Percentiles rank a stretch among this genome's conserved stretches.
Evolutionary conservation across 345 rosid species (phyloP).

Genomic region (Tarenaya hassleriana): DNA sequence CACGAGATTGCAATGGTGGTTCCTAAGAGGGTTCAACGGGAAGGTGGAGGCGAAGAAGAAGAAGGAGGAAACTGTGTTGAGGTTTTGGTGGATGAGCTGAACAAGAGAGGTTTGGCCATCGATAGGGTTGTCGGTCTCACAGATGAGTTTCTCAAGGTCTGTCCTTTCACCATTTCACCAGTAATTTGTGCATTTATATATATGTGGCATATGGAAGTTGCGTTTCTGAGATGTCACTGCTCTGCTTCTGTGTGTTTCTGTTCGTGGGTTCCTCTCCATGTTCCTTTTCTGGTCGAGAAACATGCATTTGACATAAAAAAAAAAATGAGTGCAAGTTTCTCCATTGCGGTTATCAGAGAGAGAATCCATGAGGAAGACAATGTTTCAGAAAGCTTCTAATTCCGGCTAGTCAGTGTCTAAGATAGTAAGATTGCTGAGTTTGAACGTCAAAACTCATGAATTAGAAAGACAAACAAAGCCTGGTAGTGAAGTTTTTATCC

Average conservation of each 20-base stretch:
- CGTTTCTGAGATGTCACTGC: background rate
- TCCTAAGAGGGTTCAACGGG: constrained; percentile 38
- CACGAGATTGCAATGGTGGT: constrained; percentile 78
- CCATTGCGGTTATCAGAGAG: background rate
- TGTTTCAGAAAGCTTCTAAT: constrained; percentile 3
- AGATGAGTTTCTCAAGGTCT: constrained; percentile 73
- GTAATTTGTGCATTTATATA: constrained; percentile 10
- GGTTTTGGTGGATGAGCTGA: constrained; percentile 52
- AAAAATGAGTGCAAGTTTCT: background rate
- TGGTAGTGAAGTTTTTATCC: background rate
- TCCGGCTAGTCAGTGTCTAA: background rate
- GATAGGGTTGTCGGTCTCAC: constrained; percentile 63
- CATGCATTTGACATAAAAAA: background rate
- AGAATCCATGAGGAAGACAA: background rate
- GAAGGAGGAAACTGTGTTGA: constrained; percentile 59
- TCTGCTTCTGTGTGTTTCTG: background rate
- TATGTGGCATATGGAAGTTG: background rate
- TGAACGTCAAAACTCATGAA: background rate
- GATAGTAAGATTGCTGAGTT: background rate
- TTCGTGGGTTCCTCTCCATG: background rate
- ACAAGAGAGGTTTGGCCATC: constrained; percentile 53
- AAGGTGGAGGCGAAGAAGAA: constrained; percentile 30
- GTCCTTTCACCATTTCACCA: background rate
- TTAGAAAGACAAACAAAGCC: background rate
- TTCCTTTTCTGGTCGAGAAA: background rate